phyloP scores from a whole-genome alignment of 352 stramenopile species.

The Globisporangium lucens region DNA sequence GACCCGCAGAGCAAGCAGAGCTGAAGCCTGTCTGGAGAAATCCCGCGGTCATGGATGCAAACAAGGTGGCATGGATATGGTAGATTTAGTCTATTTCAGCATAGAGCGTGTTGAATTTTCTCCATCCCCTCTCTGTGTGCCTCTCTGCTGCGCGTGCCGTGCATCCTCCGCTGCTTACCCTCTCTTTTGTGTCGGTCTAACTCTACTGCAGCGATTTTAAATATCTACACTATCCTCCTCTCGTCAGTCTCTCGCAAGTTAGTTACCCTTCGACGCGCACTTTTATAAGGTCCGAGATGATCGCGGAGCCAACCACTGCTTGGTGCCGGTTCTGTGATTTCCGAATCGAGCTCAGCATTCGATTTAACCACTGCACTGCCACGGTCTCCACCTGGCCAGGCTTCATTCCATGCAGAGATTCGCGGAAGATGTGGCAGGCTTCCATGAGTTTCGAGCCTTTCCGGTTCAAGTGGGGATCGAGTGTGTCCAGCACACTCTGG shows the following conservation, averaged over 20 bases:
- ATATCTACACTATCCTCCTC: conserved; percentile 8
- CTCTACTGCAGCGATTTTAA: conserved; percentile 5
- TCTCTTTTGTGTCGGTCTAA: background rate
- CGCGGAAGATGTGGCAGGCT: conserved; percentile 69
- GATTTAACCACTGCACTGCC: conserved; percentile 46
- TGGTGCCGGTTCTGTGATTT: conserved; percentile 53
- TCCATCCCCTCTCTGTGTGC: background rate
- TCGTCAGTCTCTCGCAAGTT: background rate
- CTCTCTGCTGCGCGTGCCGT: background rate
- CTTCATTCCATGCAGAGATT: conserved; percentile 60
- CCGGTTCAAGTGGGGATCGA: conserved; percentile 60
- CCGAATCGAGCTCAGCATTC: conserved; percentile 68
- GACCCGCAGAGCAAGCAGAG: background rate
- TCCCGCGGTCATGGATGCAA: background rate
- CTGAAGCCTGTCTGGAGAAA: background rate
- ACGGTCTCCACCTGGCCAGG: conserved; percentile 53
- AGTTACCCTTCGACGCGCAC: conserved; percentile 22
- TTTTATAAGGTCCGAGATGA: conserved; percentile 20
- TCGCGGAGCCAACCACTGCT: conserved; percentile 14
- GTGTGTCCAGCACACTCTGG: conserved; percentile 53
- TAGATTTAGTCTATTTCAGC: conserved; percentile 10
- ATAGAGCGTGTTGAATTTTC: conserved; percentile 8
- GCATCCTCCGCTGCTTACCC: background rate
- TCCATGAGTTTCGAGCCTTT: conserved; percentile 63
- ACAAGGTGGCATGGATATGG: background rate